Percentiles rank a stretch among this genome's conserved stretches.
Conservation (phyloP, 345 rosid genomes). For the Euphorbia pulcherrima region DNA sequence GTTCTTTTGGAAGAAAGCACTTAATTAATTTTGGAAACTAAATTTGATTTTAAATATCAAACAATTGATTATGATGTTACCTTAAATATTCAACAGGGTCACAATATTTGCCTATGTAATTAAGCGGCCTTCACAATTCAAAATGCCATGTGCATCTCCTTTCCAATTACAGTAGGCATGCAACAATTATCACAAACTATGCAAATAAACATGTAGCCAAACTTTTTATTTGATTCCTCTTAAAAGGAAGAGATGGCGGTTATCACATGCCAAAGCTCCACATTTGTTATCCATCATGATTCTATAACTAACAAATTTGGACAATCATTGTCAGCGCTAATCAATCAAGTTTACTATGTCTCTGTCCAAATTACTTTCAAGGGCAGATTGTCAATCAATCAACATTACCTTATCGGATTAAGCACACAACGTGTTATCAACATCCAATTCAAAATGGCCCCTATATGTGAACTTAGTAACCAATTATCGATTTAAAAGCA, state of each 20-base stretch:
- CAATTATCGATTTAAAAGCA: too few species aligned
- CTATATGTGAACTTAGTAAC: too few species aligned
- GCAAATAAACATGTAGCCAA: background rate
- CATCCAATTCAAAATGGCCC: too few species aligned
- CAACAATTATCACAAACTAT: conserved; percentile 13
- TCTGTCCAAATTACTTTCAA: conserved; percentile 9
- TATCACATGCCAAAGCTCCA: conserved; percentile 16
- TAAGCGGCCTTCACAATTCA: too few species aligned
- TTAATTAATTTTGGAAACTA: too few species aligned
- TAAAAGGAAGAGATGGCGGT: conserved; percentile 1
- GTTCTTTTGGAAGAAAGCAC: too few species aligned
- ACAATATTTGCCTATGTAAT: too few species aligned
- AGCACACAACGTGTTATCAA: conserved; percentile 9
- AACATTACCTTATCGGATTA: conserved; percentile 32
- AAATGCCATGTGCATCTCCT: conserved; percentile 12
- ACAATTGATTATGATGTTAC: too few species aligned
- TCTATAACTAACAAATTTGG: conserved; percentile 19
- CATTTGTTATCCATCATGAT: conserved; percentile 19
- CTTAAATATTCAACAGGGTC: too few species aligned
- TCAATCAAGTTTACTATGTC: conserved; percentile 34
- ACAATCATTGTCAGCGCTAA: conserved; percentile 38
- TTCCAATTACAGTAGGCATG: conserved; percentile 24
- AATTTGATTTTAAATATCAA: too few species aligned
- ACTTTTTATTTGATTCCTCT: conserved; percentile 7
- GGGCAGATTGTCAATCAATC: conserved; percentile 24